A percentile compares a stretch with the other conserved stretches of the same genome.
phyloP scores from a whole-genome alignment of 495 filamentous ascomycete genomes.

The Cercophora sp. region DNA sequence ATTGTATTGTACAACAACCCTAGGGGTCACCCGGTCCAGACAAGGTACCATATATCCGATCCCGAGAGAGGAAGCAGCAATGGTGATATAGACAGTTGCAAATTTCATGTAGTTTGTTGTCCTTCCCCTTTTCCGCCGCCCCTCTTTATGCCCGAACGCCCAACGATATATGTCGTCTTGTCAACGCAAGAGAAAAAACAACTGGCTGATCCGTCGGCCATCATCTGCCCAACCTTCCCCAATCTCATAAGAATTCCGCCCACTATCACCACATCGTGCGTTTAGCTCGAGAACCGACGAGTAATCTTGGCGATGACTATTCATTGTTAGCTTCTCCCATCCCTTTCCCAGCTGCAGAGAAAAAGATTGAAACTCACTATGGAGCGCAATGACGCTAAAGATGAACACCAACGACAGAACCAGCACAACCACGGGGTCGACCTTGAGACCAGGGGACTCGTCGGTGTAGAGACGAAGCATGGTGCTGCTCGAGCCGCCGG shows the following conservation, averaged over 20 bases:
- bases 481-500: slow-evolving; percentile 92
- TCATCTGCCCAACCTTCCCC: no score
- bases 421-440: slow-evolving; percentile 94
- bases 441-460: slow-evolving; percentile 91
- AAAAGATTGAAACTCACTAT: slow-evolving; percentile 60
- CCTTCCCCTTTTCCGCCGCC: neutral
- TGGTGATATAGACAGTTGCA: slow-evolving; percentile 7
- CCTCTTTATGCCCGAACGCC: slow-evolving; percentile 11
- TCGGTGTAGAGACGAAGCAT: slow-evolving; percentile 99
- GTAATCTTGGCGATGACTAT: slow-evolving; percentile 96
- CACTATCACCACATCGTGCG: no score
- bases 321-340: slow-evolving; percentile 8
- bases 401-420: slow-evolving; percentile 95
- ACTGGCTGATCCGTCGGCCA: neutral
- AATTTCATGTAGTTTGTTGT: neutral
- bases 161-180: slow-evolving; percentile 2
- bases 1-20: slow-evolving; percentile 9
- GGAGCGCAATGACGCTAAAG: slow-evolving; percentile 94
- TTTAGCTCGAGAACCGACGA: slow-evolving; percentile 76
- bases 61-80: neutral
- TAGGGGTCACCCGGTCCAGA: neutral
- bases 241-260: no score
- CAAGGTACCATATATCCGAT: no score
- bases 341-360: neutral
- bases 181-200: slow-evolving; percentile 7